Base-by-base conservation (phyloP, 306 rosid genomes). In the Nissolia schottii region DNA sequence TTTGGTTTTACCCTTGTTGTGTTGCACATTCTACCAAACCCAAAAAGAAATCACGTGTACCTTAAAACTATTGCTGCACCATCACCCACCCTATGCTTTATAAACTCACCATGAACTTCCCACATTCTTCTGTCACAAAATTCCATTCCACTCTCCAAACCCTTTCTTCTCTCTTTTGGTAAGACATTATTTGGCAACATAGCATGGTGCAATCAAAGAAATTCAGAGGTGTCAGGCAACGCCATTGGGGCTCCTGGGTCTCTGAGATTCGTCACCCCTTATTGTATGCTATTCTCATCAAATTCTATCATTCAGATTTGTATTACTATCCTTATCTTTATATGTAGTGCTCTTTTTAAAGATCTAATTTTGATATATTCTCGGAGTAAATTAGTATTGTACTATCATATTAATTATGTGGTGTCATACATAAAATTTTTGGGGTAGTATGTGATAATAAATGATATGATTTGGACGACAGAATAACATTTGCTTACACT, bases 161-260 rank as follows among this genome's bases (percentile, higher is more conserved):
- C 37, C 1, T 45, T 45, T 45, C 7, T 2, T 22, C 56, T 7
- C 23, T 60, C 40, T 28, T 18, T 46, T 71, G 23, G 67, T 22
- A 32, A 34, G 37, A 59, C n/a, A n/a, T n/a, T n/a, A n/a, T n/a
- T n/a, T n/a, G n/a, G n/a, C 12, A 31, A 24, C 2, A 45, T 28
- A 20, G 37, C 19, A 88, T 91, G 92, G 89, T 72, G 51, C 84
- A 80, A 57, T 67, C 87, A 27, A 88, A 81, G 89, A 88, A 89
- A 81, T 91, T 80, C 70, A 82, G 96, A 87, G 97, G 97, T 69
- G 97, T 89, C 76, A 77, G 97, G 81, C 90, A 89, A 79, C 93
- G 97, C 70, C 96, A 83, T 19, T 91, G 97, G 97, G 97, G 97
- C 63, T 91, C 97, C 2, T 91, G 97, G 93, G 97, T 91, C 34